A percentile compares a stretch with the other conserved stretches of the same genome.
These are phyloP conservation scores for Ogataea philodendri DNA, from an alignment of 805 yeast species.

Conservation along the genomic window DNA sequence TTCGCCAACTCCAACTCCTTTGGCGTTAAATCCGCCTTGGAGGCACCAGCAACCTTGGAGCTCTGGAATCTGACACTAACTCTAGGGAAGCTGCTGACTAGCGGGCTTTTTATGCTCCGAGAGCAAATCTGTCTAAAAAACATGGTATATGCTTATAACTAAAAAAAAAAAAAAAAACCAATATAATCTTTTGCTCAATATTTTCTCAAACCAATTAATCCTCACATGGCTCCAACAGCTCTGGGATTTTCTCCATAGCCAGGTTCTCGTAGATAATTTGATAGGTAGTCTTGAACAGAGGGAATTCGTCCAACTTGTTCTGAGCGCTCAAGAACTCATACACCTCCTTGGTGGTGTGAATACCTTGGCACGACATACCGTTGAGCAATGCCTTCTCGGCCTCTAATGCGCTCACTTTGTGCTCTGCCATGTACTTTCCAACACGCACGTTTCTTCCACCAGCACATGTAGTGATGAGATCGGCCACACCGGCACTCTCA, in stretches of 20 bases:
- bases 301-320: conserved; percentile 65
- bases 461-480: conserved; percentile 93
- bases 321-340: conserved; percentile 69
- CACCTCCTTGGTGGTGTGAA: conserved; percentile 87
- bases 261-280: conserved; percentile 75
- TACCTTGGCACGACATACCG: conserved; percentile 97
- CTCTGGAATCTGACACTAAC: conserved; percentile 8
- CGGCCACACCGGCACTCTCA: conserved; percentile 98
- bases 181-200: too few species aligned
- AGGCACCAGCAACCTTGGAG: conserved; percentile 1
- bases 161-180: conserved; percentile 2
- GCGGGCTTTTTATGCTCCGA: conserved; percentile 3
- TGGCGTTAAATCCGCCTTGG: conserved; percentile 18
- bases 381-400: conserved; percentile 84
- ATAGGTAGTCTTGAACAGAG: conserved; percentile 77
- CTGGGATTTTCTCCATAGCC: conserved; percentile 73
- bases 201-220: conserved; percentile 25
- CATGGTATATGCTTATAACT: conserved; percentile 1
- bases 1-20: conserved; percentile 26
- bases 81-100: conserved; percentile 2
- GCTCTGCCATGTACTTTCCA: conserved; percentile 79
- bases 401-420: conserved; percentile 72
- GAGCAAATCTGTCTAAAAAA: conserved; percentile 4
- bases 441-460: conserved; percentile 97
- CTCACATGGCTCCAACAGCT: conserved; percentile 52